Evolutionary conservation across 2,329 filamentous ascomycete genomes (phyloP).

Genomic region (Cladosporium cucumerinum): DNA sequence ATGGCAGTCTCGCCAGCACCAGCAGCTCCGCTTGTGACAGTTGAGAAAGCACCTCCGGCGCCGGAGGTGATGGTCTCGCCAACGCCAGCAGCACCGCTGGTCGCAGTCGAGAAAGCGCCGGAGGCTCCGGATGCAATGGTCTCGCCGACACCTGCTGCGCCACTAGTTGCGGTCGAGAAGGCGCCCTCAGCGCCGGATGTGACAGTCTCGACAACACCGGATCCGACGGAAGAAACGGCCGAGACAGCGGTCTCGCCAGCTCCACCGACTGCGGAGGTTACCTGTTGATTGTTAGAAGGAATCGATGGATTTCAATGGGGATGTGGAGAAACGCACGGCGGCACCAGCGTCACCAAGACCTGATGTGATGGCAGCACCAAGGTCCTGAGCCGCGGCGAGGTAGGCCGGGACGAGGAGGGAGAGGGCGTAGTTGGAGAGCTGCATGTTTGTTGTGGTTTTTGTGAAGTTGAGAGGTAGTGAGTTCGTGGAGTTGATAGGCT

Average conservation of each 20-base stretch:
- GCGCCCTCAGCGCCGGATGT: conserved; percentile 6
- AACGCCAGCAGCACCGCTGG: conserved; percentile 19
- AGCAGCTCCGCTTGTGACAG: conserved; percentile 21
- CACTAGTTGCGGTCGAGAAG: neutral
- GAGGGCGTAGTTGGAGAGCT: conserved; percentile 20
- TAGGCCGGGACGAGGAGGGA: conserved; percentile 23
- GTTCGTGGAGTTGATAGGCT: neutral
- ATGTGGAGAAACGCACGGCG: neutral
- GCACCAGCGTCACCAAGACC: conserved; percentile 8
- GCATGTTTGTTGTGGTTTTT: conserved; percentile 20
- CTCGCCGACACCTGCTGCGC: neutral
- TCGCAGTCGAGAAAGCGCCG: conserved; percentile 10
- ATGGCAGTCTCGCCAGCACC: conserved; percentile 16
- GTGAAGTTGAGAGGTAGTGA: neutral
- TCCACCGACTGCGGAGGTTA: conserved; percentile 6
- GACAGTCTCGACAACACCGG: neutral
- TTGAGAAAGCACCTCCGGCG: conserved; percentile 14
- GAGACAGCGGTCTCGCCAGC: conserved; percentile 3
- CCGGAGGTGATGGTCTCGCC: neutral
- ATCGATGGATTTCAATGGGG: neutral
- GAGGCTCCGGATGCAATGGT: conserved; percentile 13
- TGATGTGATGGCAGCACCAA: neutral
- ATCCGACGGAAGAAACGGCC: neutral
- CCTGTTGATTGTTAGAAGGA: neutral
- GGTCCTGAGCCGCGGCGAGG: conserved; percentile 22